Conservation (phyloP, 1,139 yeast genomes). For the Saccharomyces hybrid region DNA sequence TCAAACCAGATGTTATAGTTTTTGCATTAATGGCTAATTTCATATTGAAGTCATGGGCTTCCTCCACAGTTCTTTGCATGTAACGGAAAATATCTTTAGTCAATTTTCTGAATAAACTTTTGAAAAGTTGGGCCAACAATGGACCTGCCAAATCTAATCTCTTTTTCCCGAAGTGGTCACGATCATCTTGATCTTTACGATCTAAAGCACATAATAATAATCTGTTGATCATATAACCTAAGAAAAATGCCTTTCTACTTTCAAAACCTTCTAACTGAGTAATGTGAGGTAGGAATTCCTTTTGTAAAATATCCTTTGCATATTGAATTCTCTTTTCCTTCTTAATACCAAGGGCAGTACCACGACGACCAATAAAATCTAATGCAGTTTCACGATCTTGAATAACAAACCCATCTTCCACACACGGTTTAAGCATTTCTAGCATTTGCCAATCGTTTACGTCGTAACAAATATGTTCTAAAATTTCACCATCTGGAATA, state of each 20-base stretch:
- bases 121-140: slow-evolving; percentile 84
- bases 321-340: slow-evolving; percentile 97
- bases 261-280: slow-evolving; percentile 97
- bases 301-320: slow-evolving; percentile 91
- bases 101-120: slow-evolving; percentile 86
- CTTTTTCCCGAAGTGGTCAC: slow-evolving; percentile 98
- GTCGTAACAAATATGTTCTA: slow-evolving; percentile 96
- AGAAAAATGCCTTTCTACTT: slow-evolving; percentile 90
- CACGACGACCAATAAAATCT: slow-evolving; percentile 98
- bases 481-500: slow-evolving; percentile 97
- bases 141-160: slow-evolving; percentile 98
- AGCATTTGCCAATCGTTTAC: slow-evolving; percentile 98
- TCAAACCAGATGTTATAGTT: slow-evolving; percentile 93
- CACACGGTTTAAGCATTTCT: slow-evolving; percentile 98
- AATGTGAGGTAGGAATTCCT: slow-evolving; percentile 92
- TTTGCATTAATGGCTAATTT: slow-evolving; percentile 95
- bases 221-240: slow-evolving; percentile 96
- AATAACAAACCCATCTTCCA: slow-evolving; percentile 96
- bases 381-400: slow-evolving; percentile 97
- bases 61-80: slow-evolving; percentile 98
- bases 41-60: slow-evolving; percentile 91
- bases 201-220: slow-evolving; percentile 90
- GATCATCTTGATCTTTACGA: slow-evolving; percentile 95
- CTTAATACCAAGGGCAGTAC: slow-evolving; percentile 84
- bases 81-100: slow-evolving; percentile 93